phyloP scores from a whole-genome alignment of 257 asterid species.

The Salvia hispanica region DNA sequence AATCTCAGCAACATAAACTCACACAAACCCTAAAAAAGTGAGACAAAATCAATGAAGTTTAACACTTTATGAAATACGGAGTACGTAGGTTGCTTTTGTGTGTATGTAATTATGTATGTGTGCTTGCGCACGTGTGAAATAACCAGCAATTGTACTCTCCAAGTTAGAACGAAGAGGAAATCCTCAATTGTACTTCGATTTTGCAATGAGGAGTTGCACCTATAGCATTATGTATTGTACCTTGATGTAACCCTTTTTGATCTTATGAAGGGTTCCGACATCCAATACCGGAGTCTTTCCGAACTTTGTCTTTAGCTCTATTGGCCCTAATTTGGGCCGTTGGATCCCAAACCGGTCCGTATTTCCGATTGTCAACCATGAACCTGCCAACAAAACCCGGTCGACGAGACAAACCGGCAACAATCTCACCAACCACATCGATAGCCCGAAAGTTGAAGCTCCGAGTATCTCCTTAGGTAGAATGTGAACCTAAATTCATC shows the following conservation, averaged over 20 bases:
- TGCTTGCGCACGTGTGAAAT: too few species aligned
- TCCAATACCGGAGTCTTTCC: slow-evolving; percentile 80
- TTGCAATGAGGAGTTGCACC: slow-evolving; percentile 1
- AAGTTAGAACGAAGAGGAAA: too few species aligned
- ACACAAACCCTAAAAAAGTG: slow-evolving; percentile 12
- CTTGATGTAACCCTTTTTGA: slow-evolving; percentile 63
- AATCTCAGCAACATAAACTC: slow-evolving; percentile 1
- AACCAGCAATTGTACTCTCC: too few species aligned
- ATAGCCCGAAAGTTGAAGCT: slow-evolving; percentile 64
- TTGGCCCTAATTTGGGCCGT: slow-evolving; percentile 63
- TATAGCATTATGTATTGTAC: slow-evolving; percentile 30
- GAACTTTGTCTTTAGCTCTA: slow-evolving; percentile 52
- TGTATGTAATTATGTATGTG: background rate
- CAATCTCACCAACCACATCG: slow-evolving; percentile 69
- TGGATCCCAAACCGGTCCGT: slow-evolving; percentile 54
- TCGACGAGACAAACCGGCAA: slow-evolving; percentile 59
- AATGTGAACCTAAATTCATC: slow-evolving; percentile 55
- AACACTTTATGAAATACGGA: slow-evolving; percentile 12
- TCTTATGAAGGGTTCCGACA: slow-evolving; percentile 72
- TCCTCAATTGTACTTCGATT: too few species aligned
- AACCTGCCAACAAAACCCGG: slow-evolving; percentile 39
- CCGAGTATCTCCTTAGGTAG: slow-evolving; percentile 73
- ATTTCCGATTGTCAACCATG: slow-evolving; percentile 60
- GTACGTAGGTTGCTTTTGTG: background rate
- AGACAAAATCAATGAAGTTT: background rate